A percentile compares a stretch with the other conserved stretches of the same genome.
These are phyloP conservation scores for Polychytrium aggregatum DNA, from an alignment of 192 early-diverging fungal species.

Conservation along the genomic window DNA sequence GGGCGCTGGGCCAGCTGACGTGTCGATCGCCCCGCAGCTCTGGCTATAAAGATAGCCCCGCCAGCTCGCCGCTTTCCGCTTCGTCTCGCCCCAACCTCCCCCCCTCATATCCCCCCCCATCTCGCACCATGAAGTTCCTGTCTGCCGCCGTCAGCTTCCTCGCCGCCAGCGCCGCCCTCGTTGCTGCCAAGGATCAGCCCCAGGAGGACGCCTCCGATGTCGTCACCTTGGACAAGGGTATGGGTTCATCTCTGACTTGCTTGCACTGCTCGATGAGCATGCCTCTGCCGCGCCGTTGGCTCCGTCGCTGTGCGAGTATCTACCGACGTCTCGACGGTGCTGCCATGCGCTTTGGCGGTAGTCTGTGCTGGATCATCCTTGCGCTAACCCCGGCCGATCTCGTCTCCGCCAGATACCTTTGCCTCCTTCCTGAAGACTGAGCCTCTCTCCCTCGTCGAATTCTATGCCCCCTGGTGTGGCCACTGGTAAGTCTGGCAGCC, in stretches of 20 bases:
- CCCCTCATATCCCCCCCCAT: no score
- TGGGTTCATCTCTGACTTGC: no score
- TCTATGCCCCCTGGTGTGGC: constrained; percentile 97
- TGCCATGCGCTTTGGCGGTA: background rate
- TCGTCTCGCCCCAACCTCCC: no score
- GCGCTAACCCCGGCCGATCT: background rate
- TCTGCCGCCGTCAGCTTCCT: background rate
- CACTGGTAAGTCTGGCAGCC: constrained; percentile 68
- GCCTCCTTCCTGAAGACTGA: constrained; percentile 42
- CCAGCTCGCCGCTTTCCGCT: no score
- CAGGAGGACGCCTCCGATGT: constrained; percentile 27
- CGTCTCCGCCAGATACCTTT: constrained; percentile 40
- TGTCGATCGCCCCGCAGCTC: no score
- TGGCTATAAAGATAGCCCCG: no score
- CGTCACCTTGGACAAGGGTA: constrained; percentile 28
- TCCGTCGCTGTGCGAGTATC: background rate
- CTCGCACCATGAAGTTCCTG: constrained; percentile 5
- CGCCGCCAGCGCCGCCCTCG: constrained; percentile 5
- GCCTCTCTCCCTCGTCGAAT: constrained; percentile 77
- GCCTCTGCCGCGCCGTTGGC: background rate
- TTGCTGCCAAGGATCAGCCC: constrained; percentile 11
- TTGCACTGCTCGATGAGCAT: background rate
- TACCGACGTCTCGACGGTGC: background rate
- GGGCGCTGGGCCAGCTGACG: no score
- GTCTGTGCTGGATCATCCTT: background rate